Evolutionary conservation across 768 basidiomycete species (phyloP).

Genomic region (Ramaria sp.): DNA sequence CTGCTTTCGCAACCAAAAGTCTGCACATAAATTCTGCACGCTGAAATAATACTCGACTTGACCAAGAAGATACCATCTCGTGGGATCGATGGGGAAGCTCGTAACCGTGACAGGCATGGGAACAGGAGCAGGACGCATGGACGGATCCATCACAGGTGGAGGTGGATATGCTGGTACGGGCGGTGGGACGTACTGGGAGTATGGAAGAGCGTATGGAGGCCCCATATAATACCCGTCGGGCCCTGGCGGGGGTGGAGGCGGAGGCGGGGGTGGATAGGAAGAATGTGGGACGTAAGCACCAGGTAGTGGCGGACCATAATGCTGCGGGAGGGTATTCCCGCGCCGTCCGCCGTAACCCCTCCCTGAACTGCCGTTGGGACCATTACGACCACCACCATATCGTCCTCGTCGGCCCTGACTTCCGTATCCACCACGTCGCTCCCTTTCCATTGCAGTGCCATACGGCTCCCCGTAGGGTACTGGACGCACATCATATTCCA

Average conservation of each 20-base stretch:
- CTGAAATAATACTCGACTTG: constrained; percentile 92
- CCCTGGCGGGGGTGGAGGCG: constrained; percentile 10
- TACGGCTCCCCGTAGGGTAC: not conserved
- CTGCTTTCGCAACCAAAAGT: constrained; percentile 69
- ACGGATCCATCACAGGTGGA: constrained; percentile 16
- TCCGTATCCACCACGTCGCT: not conserved
- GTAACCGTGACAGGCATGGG: constrained; percentile 36
- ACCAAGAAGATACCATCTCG: constrained; percentile 57
- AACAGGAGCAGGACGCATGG: constrained; percentile 19
- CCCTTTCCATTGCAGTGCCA: not conserved
- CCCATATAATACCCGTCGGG: constrained; percentile 9
- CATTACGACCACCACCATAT: constrained; percentile 19
- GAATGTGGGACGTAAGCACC: constrained; percentile 16
- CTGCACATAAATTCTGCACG: constrained; percentile 80
- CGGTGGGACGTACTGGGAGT: constrained; percentile 13
- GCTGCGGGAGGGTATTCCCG: constrained; percentile 14
- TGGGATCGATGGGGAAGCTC: constrained; percentile 52
- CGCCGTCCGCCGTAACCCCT: constrained; percentile 28
- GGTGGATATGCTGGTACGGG: constrained; percentile 16
- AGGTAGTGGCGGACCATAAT: not conserved
- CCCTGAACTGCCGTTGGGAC: constrained; percentile 16
- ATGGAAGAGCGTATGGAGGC: not conserved
- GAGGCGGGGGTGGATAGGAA: constrained; percentile 20
- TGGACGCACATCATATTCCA: not conserved
- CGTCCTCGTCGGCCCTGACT: constrained; percentile 24